Base-by-base conservation (phyloP, 2,329 filamentous ascomycete species). In the Aspergillus fischeri region DNA sequence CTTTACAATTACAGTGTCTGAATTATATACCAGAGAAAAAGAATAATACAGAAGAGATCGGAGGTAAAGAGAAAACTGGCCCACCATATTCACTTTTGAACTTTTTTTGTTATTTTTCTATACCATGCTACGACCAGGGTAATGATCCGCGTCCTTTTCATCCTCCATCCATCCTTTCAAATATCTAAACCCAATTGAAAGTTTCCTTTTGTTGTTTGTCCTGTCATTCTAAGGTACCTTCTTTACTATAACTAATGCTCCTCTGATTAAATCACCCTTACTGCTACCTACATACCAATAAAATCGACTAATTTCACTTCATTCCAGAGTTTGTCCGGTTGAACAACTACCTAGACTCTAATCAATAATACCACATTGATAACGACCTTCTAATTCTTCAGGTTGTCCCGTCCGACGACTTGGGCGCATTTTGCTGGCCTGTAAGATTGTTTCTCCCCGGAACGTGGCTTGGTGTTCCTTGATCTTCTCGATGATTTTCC, bases 391-490 rank as follows among this genome's bases (percentile, higher is more conserved):
- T 55, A 42, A 57, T 59, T 51, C 54, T 60, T 55, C 55, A 58
- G 60, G 57, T 61, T 41, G 52, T 52, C 47, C 28, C 48, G 50
- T 52, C 44, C 57, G 49, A 53, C 41, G 59, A 54, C 53, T 62
- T 38, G 29, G 20, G 29, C 41, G n/a, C 47, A 49, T 55, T 55
- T 49, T 53, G 25, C 53, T 38, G 63, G 60, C 70, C 70, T 70
- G 69, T 72, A 69, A 72, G 67, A 66, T 67, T 58, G 53, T 57
- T 51, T 58, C 57, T 41, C 65, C 57, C 50, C 51, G 48, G 60
- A 72, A 71, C 70, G 70, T 70, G 70, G 59, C 58, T 47, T 57
- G 55, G 57, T 42, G 55, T 61, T 57, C 51, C 49, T 52, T 59
- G 57, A 60, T 59, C 55, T 59, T 57, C 52, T 60, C 42, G 54